Conservation (phyloP, 2,329 filamentous ascomycete genomes). For the Diaporthe sp. region DNA sequence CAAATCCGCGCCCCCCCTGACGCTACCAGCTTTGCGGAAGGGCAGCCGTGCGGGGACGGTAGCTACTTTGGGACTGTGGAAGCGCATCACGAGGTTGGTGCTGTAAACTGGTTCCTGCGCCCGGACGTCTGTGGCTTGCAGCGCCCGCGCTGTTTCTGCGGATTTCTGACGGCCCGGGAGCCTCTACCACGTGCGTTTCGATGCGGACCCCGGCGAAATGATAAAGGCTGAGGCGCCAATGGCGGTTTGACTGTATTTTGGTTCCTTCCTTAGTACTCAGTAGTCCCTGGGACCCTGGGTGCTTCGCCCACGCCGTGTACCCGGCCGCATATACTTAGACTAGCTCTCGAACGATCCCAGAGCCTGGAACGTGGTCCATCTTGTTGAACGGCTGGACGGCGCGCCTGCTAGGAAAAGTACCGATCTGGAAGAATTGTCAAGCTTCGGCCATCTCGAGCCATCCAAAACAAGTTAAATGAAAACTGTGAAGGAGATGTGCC, state of each 20-base stretch:
- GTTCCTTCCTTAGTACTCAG: background rate
- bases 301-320: background rate
- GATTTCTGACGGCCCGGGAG: constrained; percentile 11
- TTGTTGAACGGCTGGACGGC: background rate
- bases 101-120: constrained; percentile 17
- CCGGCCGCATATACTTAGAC: background rate
- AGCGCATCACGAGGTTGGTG: constrained; percentile 17
- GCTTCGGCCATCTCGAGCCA: background rate
- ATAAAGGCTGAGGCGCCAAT: constrained; percentile 13
- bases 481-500: background rate
- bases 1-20: background rate
- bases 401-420: background rate
- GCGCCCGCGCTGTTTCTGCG: background rate
- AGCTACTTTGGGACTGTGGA: constrained; percentile 5
- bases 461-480: background rate
- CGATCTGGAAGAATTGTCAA: background rate
- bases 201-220: background rate
- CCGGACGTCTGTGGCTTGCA: constrained; percentile 9
- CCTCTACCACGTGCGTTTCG: constrained; percentile 7
- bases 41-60: constrained; percentile 16
- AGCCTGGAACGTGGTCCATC: constrained; percentile 3
- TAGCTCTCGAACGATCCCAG: background rate
- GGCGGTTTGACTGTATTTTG: constrained; percentile 19
- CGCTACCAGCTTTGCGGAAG: constrained; percentile 18
- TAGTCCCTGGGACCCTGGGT: background rate